Evolutionary conservation across 2,329 filamentous ascomycete species (phyloP), one percentile per base, ranked within the genome.

Genomic region (Sarocladium strictum): DNA sequence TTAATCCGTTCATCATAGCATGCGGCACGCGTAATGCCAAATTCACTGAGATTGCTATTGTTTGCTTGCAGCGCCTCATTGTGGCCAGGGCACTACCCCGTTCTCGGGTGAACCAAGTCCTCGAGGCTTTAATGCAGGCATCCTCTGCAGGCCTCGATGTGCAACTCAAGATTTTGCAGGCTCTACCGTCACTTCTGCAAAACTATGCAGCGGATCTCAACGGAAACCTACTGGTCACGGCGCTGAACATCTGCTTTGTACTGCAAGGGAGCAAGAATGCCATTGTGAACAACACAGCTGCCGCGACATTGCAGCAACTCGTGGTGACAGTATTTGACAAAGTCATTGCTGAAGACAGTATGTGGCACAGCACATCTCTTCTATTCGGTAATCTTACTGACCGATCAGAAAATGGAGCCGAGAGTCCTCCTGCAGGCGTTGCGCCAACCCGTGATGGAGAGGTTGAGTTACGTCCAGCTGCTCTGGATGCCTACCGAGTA

Each of bases 321-420:
- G 86, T 97, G 7, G 90, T 94, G 29, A 87, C 89, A 1, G 88
- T 96, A 0, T 97, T 97, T 69, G 94, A 97, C 67, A 94, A 95
- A 67, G 90, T 97, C 2, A 81, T 85, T 1, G 74, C 76, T 5
- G 91, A 97, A 74, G 91, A 97, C 67, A 85, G 85, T 87, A 71
- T 67, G 82, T 77, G 9, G 5, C 24, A 17, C 7, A 19, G 5
- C 24, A 17, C 7, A 19, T 14, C 10, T 21, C 24, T 51, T 10
- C 14, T 35, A 5, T n/a, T 3, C 9, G 17, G 7, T 35, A 7
- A 10, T 21, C 12, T 51, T 24, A 17, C 47, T 51, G 17, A 51
- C 14, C 15, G n/a, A 9, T 9, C 49, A 78, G 75, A 72, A 60
- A 72, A 67, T 45, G 62, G 59, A 6, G 68, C 78, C 3, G 78